Evolutionary conservation across 768 basidiomycete species (phyloP), one percentile per base, ranked within the genome.

Genomic region (Mrakia hoshinonis): DNA sequence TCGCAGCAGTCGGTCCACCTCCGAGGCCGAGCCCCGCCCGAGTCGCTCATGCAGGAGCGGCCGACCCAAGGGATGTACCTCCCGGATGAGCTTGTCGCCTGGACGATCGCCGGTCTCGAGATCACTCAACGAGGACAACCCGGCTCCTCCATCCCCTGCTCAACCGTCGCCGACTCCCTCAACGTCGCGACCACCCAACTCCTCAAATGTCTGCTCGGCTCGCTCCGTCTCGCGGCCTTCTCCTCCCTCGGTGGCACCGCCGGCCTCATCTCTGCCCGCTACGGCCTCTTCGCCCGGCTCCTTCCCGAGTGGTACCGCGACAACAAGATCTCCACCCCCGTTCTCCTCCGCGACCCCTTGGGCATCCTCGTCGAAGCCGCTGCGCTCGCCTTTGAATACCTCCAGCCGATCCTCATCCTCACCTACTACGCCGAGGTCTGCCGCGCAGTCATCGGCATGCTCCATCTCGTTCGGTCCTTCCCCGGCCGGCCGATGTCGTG

Each of bases 291-390:
- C 80, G 94, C 94, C 75, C 85, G 93, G 22, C 81, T 96, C 31
- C 78, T 95, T 43, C 92, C 93, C 0, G 92, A 95, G 79, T 94
- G 92, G 91, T 92, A 90, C 31, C 89, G 91, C 0, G 82, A 92
- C 70, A 89, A 87, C 4, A 87, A 90, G 2, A 88, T 90, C 74
- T 88, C 90, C 0, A 88, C 88, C 68, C 93, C 94, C 0, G 81
- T 97, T 0, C 86, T 98, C 18, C 85, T 91, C 3, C 85, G 94
- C 24, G 92, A 96, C 78, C 94, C 96, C 0, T 87, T 97, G 75
- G 88, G 89, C 2, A 84, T 95, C 48, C 84, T 99, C 26, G 84
- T 95, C 31, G 95, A 99, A 81, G 87, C 89, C 0, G 93, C 94
- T 0, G 89, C 90, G 2, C 87, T 96, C 55, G 87, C 89, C 0